Evolutionary conservation across 345 rosid species (phyloP).

Genomic region (Raphanus raphanistrum): DNA sequence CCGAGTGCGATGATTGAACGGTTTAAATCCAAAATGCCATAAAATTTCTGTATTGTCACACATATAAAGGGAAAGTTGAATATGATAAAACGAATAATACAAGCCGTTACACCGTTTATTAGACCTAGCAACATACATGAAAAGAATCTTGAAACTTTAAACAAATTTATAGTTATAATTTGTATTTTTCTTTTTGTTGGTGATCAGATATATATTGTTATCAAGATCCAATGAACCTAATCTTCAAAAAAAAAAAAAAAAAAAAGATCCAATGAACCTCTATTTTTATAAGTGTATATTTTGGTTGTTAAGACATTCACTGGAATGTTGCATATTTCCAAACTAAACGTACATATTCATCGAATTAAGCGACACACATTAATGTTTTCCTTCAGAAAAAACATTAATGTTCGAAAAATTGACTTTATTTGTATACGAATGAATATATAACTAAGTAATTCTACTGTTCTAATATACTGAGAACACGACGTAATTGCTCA

Average conservation of each 20-base stretch:
- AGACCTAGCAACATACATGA: slow-evolving; percentile 20
- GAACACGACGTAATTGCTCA: background rate
- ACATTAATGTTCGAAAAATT: no score
- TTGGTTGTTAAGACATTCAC: slow-evolving; percentile 33
- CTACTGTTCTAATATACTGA: background rate
- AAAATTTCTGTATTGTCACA: background rate
- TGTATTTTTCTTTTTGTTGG: slow-evolving; percentile 11
- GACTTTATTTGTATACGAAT: no score
- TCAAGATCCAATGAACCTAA: slow-evolving; percentile 40
- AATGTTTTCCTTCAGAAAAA: no score
- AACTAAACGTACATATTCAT: slow-evolving; percentile 27
- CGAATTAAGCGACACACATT: slow-evolving; percentile 8
- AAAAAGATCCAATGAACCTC: slow-evolving; percentile 40
- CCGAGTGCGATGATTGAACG: background rate
- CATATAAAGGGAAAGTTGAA: background rate
- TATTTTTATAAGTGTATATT: background rate
- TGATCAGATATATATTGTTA: slow-evolving; percentile 21
- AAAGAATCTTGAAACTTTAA: background rate
- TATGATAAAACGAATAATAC: slow-evolving; percentile 4
- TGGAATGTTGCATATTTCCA: slow-evolving; percentile 37
- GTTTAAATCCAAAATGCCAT: background rate
- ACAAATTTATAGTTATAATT: slow-evolving; percentile 4
- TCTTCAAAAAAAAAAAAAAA: no score
- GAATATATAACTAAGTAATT: no score
- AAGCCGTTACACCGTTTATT: slow-evolving; percentile 4